Base-by-base conservation (phyloP, 352 stramenopile species). In the Globisporangium uncinulatum region DNA sequence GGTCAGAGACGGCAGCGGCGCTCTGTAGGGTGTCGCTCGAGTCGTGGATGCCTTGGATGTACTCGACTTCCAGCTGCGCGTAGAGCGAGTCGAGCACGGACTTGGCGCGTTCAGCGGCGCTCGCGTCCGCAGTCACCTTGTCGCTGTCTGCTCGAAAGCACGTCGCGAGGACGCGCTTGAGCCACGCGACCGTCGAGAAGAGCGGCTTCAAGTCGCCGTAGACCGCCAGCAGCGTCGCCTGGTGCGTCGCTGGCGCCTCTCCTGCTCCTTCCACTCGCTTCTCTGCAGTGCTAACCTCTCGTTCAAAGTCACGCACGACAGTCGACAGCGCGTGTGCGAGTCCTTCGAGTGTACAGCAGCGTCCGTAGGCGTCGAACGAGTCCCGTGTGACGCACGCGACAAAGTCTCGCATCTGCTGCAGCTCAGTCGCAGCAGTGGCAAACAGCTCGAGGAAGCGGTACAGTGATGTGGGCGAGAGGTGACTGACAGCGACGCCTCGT, bases 391-490 rank as follows among this genome's bases (percentile, higher is more conserved):
- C 36, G 13, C 8, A 42, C 14, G 20, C 41, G 10, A 58, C 24
- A 34, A 84, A 39, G 51, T 86, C 68, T 39, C 75, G 71, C 51
- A 89, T 59, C n/a, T 76, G 48, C 46, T 87, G 69, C 9, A 89
- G 37, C n/a, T 86, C 61, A 0, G 75, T 70, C 17, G 77, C 75
- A 19, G 63, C 58, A 37, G 47, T 6, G 6, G 64, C 64, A 24
- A 80, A 72, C 6, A 70, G 47, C 4, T 70, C 31, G 19, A 86
- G 42, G 0, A 84, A 45, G 43, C 58, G 61, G 0, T 67, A 41
- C 15, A 89, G 61, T 6, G 73, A 56, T 11, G 50, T 61, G 6
- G 76, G 79, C 1, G 79, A 89, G 7, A 89, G 58, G 49, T 89
- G 79, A 0, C 66, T 65, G 1, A 87, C 54, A 19, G 65, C 66